Evolutionary conservation across 345 rosid genomes (phyloP).

Genomic region (Sonneratia alba): DNA sequence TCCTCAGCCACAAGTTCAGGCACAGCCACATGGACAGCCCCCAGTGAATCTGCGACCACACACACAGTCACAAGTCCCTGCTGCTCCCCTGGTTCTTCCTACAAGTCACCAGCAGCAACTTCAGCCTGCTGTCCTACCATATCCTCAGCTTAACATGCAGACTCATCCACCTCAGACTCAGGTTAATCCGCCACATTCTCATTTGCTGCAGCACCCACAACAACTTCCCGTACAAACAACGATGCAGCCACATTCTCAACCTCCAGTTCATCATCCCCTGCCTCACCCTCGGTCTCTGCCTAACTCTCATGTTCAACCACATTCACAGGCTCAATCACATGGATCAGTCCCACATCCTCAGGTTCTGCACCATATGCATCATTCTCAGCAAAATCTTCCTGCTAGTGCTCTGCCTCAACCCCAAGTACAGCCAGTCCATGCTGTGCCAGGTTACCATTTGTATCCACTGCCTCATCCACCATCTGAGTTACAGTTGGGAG

Average conservation of each 20-base stretch:
- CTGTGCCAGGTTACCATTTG: slow-evolving; percentile 48
- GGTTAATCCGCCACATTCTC: slow-evolving; percentile 21
- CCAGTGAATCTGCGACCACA: slow-evolving; percentile 10
- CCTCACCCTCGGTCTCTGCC: slow-evolving; percentile 15
- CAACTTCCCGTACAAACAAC: background rate
- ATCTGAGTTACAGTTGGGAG: slow-evolving; percentile 30
- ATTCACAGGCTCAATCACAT: slow-evolving; percentile 19
- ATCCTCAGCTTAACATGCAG: slow-evolving; percentile 33
- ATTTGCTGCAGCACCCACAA: slow-evolving; percentile 18
- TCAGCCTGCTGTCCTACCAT: slow-evolving; percentile 19
- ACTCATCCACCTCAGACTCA: slow-evolving; percentile 22
- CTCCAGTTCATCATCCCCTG: slow-evolving; percentile 23
- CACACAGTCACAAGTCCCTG: slow-evolving; percentile 8
- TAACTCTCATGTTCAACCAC: slow-evolving; percentile 15
- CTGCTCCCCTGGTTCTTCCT: slow-evolving; percentile 29
- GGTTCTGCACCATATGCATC: slow-evolving; percentile 1
- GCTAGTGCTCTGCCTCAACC: slow-evolving; percentile 26
- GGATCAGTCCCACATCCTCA: slow-evolving; percentile 11
- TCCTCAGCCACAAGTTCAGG: slow-evolving; percentile 14
- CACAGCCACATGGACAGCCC: slow-evolving; percentile 15
- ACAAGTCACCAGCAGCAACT: slow-evolving; percentile 31
- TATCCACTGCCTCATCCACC: slow-evolving; percentile 38
- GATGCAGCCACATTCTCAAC: slow-evolving; percentile 14
- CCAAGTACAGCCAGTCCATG: slow-evolving; percentile 25
- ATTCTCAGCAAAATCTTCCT: slow-evolving; percentile 22